Evolutionary conservation across 2,329 filamentous ascomycete species (phyloP).

Genomic region (Myrmaecium sp.): DNA sequence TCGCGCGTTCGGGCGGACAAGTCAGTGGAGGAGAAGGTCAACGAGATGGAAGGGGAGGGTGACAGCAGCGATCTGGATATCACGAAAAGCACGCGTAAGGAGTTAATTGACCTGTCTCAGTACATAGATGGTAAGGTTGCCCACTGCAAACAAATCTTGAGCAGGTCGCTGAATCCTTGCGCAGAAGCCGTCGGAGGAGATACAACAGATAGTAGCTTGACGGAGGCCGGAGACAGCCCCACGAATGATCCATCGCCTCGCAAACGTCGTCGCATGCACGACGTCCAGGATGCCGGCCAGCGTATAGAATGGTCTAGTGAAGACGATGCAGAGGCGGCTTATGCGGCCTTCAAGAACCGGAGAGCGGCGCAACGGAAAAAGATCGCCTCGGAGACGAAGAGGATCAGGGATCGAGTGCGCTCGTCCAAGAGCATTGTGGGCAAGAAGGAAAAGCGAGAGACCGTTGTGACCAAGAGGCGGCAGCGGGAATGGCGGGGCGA

Average conservation of each 20-base stretch:
- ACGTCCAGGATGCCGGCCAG: slow-evolving; percentile 1
- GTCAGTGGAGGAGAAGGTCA: slow-evolving; percentile 1
- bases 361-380: slow-evolving; percentile 37
- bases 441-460: slow-evolving; percentile 13
- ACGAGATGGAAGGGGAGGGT: slow-evolving; percentile 5
- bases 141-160: background rate
- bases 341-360: slow-evolving; percentile 46
- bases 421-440: slow-evolving; percentile 25
- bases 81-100: slow-evolving; percentile 16
- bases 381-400: slow-evolving; percentile 30
- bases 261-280: background rate
- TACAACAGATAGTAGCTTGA: background rate
- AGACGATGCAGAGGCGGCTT: slow-evolving; percentile 37
- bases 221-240: background rate
- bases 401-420: too few species aligned
- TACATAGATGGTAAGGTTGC: slow-evolving; percentile 14
- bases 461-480: slow-evolving; percentile 1
- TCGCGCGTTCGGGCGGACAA: too few species aligned
- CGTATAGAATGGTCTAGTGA: slow-evolving; percentile 27
- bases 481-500: slow-evolving; percentile 4
- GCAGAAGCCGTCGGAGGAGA: slow-evolving; percentile 1
- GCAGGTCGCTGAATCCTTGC: background rate
- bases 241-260: background rate
- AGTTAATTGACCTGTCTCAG: slow-evolving; percentile 10
- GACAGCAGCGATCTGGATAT: slow-evolving; percentile 24